Base-by-base conservation (phyloP, 345 rosid genomes). In the Hibiscus trionum region DNA sequence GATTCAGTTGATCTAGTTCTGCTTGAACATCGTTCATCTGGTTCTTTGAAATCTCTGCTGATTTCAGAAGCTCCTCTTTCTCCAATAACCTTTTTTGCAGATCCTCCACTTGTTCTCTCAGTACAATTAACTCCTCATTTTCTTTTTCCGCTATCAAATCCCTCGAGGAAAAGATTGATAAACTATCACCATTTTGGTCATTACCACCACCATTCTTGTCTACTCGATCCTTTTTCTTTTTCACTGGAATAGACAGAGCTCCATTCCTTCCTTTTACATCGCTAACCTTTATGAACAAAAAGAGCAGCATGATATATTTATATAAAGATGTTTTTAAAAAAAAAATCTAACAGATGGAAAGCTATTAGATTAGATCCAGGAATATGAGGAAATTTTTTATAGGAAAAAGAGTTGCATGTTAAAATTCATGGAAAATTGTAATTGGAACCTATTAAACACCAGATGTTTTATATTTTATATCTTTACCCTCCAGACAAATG, bases 1-100 rank as follows among this genome's bases (percentile, higher is more conserved):
- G 83, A 77, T 78, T 90, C 73, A 90, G 72, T 77, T 85, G 89
- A 72, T 90, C 86, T 65, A 90, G 76, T 80, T 89, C 81, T 42
- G 61, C 80, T 57, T 82, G 78, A 58, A 87, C 72, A 76, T 80
- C 78, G 52, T 79, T 78, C 56, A 84, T 79, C 80, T 86, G 84
- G 29, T 78, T 82, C 77, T 82, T 83, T 53, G 85, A 80, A 66
- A 77, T 63, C 74, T 90, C 97, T 44, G 81, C 81, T 8, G 89
- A 85, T 81, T 86, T 88, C 71, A 90, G 80, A 72, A 92, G 82
- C 61, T 95, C 99, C 73, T 95, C 98, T 80, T 89, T 95, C 78
- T 92, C 96, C 14, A 79, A 70, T 66, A 92, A 59, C 84, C 85
- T 87, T 68, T 76, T 78, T 70, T 88, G 91, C 73, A 95, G 79